Evolutionary conservation across 139 green algal species (phyloP), one percentile per base, ranked within the genome.

Genomic region (Tetradesmus obliquus): DNA sequence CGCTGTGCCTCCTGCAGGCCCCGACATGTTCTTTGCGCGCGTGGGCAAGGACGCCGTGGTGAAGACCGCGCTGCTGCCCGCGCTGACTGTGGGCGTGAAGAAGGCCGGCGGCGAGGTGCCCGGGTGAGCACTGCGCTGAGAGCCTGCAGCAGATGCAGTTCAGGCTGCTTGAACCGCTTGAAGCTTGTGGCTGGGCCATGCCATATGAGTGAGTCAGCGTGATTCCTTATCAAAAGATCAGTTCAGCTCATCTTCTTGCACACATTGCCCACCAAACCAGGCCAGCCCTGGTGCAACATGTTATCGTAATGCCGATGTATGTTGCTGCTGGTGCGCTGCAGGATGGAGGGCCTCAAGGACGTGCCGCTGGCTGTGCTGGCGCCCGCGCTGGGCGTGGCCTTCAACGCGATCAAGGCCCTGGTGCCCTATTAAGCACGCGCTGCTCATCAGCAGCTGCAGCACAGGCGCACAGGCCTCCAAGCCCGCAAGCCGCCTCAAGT

Each of bases 11-110:
- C 32, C 32, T 45, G 32, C 32, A 91, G 72, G 88, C 60, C 89
- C 82, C 32, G 89, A 92, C 55, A 58, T 84, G 32, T 92, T 92
- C 89, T 92, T 92, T 76, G 89, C 89, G 13, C 81, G 89, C 22
- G 62, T 92, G 4, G 89, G 89, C 81, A 92, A 92, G 81, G 81
- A 92, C 74, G 89, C 89, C 12, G 3, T 92, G 80, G 3, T 89
- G 10, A 88, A 92, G 81, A 86, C 82, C 8, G 89, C 89, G 3
- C 53, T 89, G 66, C 82, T 92, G 54, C 89, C 89, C 7, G 82
- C 89, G 3, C 19, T 89, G 66, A 89, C 62, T 2, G 32, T 86
- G 53, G 89, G 89, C n/a, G n/a, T 92, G 6, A 92, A 92, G 82
- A 89, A 89, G 60, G 82, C 53, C 19, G 55, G 19, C 24, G 51